Conservation (phyloP, 2,329 filamentous ascomycete genomes). For the Xylaria polymorpha region DNA sequence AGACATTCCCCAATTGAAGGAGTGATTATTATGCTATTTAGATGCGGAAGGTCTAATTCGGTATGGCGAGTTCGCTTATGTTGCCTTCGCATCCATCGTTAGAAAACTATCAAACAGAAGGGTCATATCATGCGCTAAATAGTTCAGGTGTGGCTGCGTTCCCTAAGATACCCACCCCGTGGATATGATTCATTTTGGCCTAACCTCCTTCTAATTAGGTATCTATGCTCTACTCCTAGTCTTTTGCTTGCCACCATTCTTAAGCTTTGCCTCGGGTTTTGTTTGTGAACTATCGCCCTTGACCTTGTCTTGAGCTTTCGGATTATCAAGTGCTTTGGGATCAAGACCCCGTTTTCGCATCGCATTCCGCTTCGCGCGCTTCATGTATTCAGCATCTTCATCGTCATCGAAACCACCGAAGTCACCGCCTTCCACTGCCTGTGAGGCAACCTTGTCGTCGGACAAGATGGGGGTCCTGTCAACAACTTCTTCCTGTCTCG, state of each 20-base stretch:
- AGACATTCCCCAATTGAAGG: too few species aligned
- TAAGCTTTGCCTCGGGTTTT: constrained; percentile 34
- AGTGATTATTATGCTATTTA: too few species aligned
- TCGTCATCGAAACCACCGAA: constrained; percentile 82
- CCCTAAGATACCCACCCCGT: constrained; percentile 7
- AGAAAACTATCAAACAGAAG: not conserved
- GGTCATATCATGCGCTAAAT: constrained; percentile 3
- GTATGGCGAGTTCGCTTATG: too few species aligned
- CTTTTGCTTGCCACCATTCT: constrained; percentile 39
- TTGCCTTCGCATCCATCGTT: not conserved
- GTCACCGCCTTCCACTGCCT: constrained; percentile 58
- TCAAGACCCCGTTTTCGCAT: constrained; percentile 80
- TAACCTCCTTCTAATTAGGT: constrained; percentile 29
- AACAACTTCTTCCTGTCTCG: constrained; percentile 59
- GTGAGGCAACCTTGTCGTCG: constrained; percentile 57
- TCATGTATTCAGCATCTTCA: constrained; percentile 77
- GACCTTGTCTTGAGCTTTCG: constrained; percentile 37
- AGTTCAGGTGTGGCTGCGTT: constrained; percentile 7
- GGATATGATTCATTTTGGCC: constrained; percentile 17
- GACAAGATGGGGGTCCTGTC: constrained; percentile 76
- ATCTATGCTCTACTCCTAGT: constrained; percentile 45
- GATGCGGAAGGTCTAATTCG: too few species aligned
- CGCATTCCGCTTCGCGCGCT: constrained; percentile 77
- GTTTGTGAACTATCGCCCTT: constrained; percentile 20
- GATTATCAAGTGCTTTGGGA: constrained; percentile 67